phyloP scores from a whole-genome alignment of 768 basidiomycete genomes.

The Boletus coccyginus region DNA sequence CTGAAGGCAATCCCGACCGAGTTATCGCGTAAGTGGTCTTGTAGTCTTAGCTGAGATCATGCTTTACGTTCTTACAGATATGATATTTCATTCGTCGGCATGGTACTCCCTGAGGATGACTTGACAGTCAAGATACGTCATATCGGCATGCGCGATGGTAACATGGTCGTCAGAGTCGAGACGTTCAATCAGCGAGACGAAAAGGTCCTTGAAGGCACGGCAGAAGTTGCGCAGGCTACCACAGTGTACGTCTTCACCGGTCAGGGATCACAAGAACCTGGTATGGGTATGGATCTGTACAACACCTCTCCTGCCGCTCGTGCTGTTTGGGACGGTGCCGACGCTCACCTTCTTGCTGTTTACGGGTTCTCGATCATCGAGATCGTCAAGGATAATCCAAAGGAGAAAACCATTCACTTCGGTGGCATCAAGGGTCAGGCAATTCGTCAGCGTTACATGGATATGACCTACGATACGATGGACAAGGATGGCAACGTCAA shows the following conservation, averaged over 20 bases:
- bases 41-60: neutral
- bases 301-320: conserved; percentile 88
- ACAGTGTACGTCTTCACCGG: conserved; percentile 98
- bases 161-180: conserved; percentile 87
- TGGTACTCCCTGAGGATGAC: conserved; percentile 91
- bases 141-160: conserved; percentile 87
- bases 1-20: conserved; percentile 88
- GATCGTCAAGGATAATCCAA: conserved; percentile 98
- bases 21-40: conserved; percentile 69
- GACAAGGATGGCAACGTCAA: conserved; percentile 96
- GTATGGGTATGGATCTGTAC: conserved; percentile 99
- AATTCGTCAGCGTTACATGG: conserved; percentile 99
- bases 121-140: conserved; percentile 86
- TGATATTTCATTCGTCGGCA: conserved; percentile 93
- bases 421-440: conserved; percentile 99
- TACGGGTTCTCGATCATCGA: conserved; percentile 99
- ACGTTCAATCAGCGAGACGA: conserved; percentile 83
- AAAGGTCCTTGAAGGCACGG: conserved; percentile 89
- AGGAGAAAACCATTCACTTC: conserved; percentile 97
- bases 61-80: conserved; percentile 50
- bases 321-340: conserved; percentile 96
- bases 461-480: conserved; percentile 96
- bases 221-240: conserved; percentile 88
- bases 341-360: conserved; percentile 87
- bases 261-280: conserved; percentile 95